Base-by-base conservation (phyloP, 768 basidiomycete genomes). In the Lepiota venenata region DNA sequence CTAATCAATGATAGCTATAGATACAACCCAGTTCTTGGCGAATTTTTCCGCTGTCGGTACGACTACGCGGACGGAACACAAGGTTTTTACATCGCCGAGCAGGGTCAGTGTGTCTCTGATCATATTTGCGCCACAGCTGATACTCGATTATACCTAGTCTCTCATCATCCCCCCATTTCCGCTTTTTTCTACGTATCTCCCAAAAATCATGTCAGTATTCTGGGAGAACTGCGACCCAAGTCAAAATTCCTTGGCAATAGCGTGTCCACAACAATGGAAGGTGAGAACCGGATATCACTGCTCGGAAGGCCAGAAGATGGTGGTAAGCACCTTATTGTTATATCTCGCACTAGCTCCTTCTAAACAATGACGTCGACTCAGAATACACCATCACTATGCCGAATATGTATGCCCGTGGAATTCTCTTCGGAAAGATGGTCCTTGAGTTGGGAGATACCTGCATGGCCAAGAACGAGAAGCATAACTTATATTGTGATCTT, bases 111-210 rank as follows among this genome's bases (percentile, higher is more conserved):
- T 39, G 14, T 16, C 37, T 22, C 32, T 49, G 20, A 32, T 27
- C 41, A 16, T 51, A 21, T 47, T 12, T 49, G 25, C 43, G 46
- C 35, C 18, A 43, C 42, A 5, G 3, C 25, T n/a, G n/a, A n/a
- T n/a, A n/a, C 47, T 47, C 55, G n/a, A 43, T 47, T 37, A 15
- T 51, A 42, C 47, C 52, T 32, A 93, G 94, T 97, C 15, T 96
- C 94, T 14, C 94, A 97, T 67, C 93, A 96, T 69, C 94, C 93
- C 29, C 93, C 94, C 41, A 78, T 96, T 55, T 95, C 87, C 64
- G 93, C 93, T n/a, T 98, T 94, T 74, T 93, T 86, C 75, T 98
- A 98, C 71, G 82, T 91, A 57, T 93, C 93, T 0, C 96, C 96
- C 21, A 85, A 84, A 50, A 97, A 98, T 71, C 84, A 84, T 53